A percentile compares a stretch with the other conserved stretches of the same genome.
phyloP scores from a whole-genome alignment of 2,329 filamentous ascomycete species.

The Fusarium mexicanum region DNA sequence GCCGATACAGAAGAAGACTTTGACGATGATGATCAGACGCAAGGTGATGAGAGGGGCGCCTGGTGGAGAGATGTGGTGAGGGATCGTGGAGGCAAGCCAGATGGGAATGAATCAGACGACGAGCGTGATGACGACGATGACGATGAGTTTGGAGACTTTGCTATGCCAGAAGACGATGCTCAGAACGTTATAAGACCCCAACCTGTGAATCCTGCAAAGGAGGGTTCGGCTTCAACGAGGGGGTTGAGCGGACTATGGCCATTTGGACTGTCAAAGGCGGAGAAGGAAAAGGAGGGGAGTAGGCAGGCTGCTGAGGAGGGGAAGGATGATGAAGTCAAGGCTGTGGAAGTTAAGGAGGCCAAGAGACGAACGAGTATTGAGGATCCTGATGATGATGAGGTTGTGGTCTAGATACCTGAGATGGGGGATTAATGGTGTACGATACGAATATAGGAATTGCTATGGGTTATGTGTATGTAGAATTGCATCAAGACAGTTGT shows the following conservation, averaged over 20 bases:
- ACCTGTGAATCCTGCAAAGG: constrained; percentile 61
- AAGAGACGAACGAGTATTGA: constrained; percentile 66
- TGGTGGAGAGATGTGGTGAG: constrained; percentile 60
- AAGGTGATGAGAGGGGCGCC: constrained; percentile 50
- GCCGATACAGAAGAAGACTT: constrained; percentile 66
- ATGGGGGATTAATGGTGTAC: constrained; percentile 31
- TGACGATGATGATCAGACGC: constrained; percentile 55
- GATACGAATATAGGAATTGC: constrained; percentile 16
- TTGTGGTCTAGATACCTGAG: constrained; percentile 50
- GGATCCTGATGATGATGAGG: constrained; percentile 65
- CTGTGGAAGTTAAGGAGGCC: constrained; percentile 64
- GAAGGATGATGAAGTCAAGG: constrained; percentile 48
- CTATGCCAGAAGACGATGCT: constrained; percentile 66
- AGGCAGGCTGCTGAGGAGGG: constrained; percentile 36
- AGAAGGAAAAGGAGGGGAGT: constrained; percentile 43
- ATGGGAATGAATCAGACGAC: constrained; percentile 59
- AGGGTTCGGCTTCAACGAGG: constrained; percentile 43
- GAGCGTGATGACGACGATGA: constrained; percentile 66
- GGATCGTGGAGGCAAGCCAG: constrained; percentile 53
- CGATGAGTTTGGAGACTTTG: constrained; percentile 76
- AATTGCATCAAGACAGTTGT: constrained; percentile 18
- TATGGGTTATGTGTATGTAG: constrained; percentile 22
- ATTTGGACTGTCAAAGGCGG: constrained; percentile 58
- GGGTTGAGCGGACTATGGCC: constrained; percentile 67
- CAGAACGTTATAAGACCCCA: constrained; percentile 64